phyloP scores from a whole-genome alignment of 352 stramenopile genomes.

The Phytophthora sansomeana region DNA sequence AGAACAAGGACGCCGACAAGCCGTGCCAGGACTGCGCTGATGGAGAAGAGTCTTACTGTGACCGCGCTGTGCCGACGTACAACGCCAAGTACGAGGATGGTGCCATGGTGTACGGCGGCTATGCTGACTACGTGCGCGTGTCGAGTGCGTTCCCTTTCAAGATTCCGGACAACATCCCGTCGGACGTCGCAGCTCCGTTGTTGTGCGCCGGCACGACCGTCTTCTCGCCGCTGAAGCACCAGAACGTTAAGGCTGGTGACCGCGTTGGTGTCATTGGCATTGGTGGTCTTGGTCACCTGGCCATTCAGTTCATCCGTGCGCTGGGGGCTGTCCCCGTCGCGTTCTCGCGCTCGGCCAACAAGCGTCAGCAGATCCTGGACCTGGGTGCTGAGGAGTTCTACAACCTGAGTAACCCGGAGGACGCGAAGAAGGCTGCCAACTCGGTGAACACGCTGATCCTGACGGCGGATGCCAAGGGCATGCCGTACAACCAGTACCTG shows the following conservation, averaged over 20 bases:
- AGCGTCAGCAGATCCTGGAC: conserved; percentile 82
- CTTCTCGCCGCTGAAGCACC: conserved; percentile 76
- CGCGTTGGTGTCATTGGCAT: conserved; percentile 81
- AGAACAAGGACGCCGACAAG: conserved; percentile 62
- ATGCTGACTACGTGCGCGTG: conserved; percentile 77
- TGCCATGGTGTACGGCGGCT: conserved; percentile 61
- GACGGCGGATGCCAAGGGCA: conserved; percentile 67
- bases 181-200: conserved; percentile 58
- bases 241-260: conserved; percentile 56
- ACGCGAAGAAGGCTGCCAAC: conserved; percentile 37
- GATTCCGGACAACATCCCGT: conserved; percentile 70
- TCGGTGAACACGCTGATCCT: conserved; percentile 79
- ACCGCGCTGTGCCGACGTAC: conserved; percentile 59
- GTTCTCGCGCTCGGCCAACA: conserved; percentile 63
- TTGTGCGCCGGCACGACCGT: conserved; percentile 87
- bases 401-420: conserved; percentile 53
- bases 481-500: conserved; percentile 64
- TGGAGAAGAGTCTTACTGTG: conserved; percentile 75
- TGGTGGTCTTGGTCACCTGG: conserved; percentile 87
- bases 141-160: conserved; percentile 65
- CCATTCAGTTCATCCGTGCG: conserved; percentile 80
- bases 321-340: conserved; percentile 64
- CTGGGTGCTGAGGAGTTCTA: conserved; percentile 74
- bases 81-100: conserved; percentile 62
- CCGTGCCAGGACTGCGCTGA: conserved; percentile 68